Evolutionary conservation across 495 filamentous ascomycete species (phyloP), one percentile per base, ranked within the genome.

Genomic region (Penicillium cinerascens): DNA sequence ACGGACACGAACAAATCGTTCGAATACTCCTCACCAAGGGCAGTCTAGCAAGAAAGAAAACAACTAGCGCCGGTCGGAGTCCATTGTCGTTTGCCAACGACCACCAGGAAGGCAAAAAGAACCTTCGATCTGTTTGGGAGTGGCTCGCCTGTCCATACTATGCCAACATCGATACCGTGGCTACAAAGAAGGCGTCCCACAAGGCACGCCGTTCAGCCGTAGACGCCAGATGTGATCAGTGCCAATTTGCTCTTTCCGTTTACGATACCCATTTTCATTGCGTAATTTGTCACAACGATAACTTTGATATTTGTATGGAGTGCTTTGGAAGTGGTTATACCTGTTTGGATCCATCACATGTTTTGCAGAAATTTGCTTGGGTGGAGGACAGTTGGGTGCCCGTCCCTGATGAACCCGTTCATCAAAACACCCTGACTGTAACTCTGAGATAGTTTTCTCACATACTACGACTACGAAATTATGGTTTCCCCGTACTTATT

Each of bases 221-320:
- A 1, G 45, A 56, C 6, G 25, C 29, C 17, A 27, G 17, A 7
- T 47, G 54, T 37, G 54, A 51, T 48, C 11, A 42, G 15, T 51
- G 54, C 20, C 7, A 11, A 17, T 16, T 45, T n/a, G 13, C 13
- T 1, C 42, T 54, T 20, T 38, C 44, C 20, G 3, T 11, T 1
- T 39, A 27, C 27, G 54, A 56, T 25, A 51, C 17, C 8, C 27
- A 47, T 27, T 51, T 36, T 10, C 48, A 56, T 38, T 56, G 54
- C 33, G 22, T 15, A 2, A n/a, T 47, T 18, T 56, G 54, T 21
- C 13, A 22, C 13, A 20, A 39, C 6, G 27, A 26, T 23, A 13
- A 56, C 29, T 56, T 29, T n/a, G 48, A 51, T 21, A 27, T 56
- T 4, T 51, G 48, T 20, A 18, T 51, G 42, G 54, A 51, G 40